A percentile compares a stretch with the other conserved stretches of the same genome.
These are phyloP conservation scores for Kodamaea suecica DNA, from an alignment of 1,139 yeast species.

Conservation along the genomic window DNA sequence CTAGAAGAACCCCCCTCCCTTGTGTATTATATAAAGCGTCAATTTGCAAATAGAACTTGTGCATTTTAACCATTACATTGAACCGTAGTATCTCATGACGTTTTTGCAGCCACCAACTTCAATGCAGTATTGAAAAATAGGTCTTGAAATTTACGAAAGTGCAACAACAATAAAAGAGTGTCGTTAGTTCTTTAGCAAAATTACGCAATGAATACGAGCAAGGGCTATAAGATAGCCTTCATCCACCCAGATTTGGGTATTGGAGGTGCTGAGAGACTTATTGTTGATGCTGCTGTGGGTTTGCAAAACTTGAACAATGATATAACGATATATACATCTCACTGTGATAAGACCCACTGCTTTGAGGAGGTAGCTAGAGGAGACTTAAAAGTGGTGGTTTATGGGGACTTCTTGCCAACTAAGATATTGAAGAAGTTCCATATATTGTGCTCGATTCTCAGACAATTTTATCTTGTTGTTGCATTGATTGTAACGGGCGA, in stretches of 20 bases:
- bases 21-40: too few relatives aligned
- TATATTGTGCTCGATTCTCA: slow-evolving; percentile 76
- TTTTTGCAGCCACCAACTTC: too few relatives aligned
- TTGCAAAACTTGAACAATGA: slow-evolving; percentile 66
- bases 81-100: too few relatives aligned
- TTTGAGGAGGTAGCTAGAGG: slow-evolving; percentile 79
- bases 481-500: slow-evolving; percentile 49
- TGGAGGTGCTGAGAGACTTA: slow-evolving; percentile 94
- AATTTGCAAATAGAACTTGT: too few relatives aligned
- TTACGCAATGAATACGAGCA: not conserved
- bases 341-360: slow-evolving; percentile 81
- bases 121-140: too few relatives aligned
- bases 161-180: too few relatives aligned
- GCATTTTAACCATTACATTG: too few relatives aligned
- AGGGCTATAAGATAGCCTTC: slow-evolving; percentile 55
- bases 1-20: not conserved
- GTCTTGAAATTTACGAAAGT: too few relatives aligned
- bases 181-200: not conserved
- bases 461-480: slow-evolving; percentile 71
- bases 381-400: slow-evolving; percentile 59
- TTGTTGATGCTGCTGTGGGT: slow-evolving; percentile 93
- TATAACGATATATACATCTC: slow-evolving; percentile 77
- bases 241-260: slow-evolving; percentile 96
- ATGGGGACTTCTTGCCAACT: slow-evolving; percentile 84
- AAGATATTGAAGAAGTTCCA: slow-evolving; percentile 61